Evolutionary conservation across 1,284 basidiomycete genomes (phyloP).

Genomic region (Papiliotrema nemorosa): DNA sequence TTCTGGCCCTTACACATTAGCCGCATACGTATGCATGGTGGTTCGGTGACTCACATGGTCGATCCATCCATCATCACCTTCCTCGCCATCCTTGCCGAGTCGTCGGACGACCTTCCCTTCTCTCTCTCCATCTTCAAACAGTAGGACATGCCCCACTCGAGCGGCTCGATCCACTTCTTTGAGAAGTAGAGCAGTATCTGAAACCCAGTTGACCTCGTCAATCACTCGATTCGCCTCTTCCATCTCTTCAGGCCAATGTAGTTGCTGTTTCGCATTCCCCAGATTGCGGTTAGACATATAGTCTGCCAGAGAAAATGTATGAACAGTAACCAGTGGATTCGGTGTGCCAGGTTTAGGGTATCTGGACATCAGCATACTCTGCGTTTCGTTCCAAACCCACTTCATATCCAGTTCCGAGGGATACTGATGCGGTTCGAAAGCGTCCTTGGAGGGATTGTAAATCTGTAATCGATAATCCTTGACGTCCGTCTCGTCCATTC

Average conservation of each 20-base stretch:
- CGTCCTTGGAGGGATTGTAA: constrained; percentile 76
- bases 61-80: constrained; percentile 91
- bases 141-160: constrained; percentile 68
- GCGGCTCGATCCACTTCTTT: constrained; percentile 84
- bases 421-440: constrained; percentile 71
- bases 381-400: constrained; percentile 44
- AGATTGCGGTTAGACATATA: constrained; percentile 27
- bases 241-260: constrained; percentile 63
- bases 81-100: constrained; percentile 72
- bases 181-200: constrained; percentile 67
- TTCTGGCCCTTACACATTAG: constrained; percentile 43
- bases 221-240: constrained; percentile 66
- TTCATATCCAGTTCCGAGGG: constrained; percentile 73
- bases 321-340: constrained; percentile 81
- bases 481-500: constrained; percentile 83
- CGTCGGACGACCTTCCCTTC: constrained; percentile 65
- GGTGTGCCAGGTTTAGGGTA: constrained; percentile 72
- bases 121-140: constrained; percentile 58
- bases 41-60: constrained; percentile 53
- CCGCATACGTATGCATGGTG: not conserved
- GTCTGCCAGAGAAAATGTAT: constrained; percentile 66
- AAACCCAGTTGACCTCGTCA: constrained; percentile 81
- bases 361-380: constrained; percentile 9
- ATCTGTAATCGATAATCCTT: constrained; percentile 81
- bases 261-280: constrained; percentile 53